Percentiles rank a stretch among this genome's conserved stretches.
phyloP scores from a whole-genome alignment of 2,329 filamentous ascomycete species.

The Xylariales sp. region DNA sequence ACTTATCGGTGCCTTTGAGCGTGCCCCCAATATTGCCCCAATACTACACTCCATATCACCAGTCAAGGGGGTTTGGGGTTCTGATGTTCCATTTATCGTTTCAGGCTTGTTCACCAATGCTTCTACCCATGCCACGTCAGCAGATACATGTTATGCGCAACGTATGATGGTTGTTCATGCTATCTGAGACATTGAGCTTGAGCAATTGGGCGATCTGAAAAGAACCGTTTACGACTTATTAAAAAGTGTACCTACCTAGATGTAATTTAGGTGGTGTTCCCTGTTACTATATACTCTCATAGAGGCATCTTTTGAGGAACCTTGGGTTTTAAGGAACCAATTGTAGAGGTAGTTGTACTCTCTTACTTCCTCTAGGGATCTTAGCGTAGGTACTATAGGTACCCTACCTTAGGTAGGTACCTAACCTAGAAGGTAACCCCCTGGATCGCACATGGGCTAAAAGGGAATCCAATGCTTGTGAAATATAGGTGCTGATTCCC shows the following conservation, averaged over 20 bases:
- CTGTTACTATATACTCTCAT: background rate
- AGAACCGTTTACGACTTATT: background rate
- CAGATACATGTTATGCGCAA: slow-evolving; percentile 16
- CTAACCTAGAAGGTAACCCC: slow-evolving; percentile 10
- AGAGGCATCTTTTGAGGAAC: background rate
- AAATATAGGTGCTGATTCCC: slow-evolving; percentile 12
- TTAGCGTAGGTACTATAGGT: no score
- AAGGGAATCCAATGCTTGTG: slow-evolving; percentile 9
- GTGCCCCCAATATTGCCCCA: background rate
- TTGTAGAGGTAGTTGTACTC: no score
- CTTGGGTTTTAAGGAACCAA: background rate
- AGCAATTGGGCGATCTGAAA: background rate
- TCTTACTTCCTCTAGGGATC: no score
- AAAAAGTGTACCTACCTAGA: background rate
- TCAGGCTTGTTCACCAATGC: slow-evolving; percentile 25
- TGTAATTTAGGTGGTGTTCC: background rate
- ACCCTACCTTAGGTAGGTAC: no score
- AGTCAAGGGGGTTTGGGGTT: slow-evolving; percentile 23
- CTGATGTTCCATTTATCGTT: slow-evolving; percentile 34
- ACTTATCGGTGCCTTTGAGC: background rate
- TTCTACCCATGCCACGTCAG: slow-evolving; percentile 28
- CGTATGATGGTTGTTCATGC: slow-evolving; percentile 13
- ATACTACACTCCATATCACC: slow-evolving; percentile 14
- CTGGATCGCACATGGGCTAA: slow-evolving; percentile 35
- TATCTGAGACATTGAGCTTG: background rate